Conservation (phyloP, 768 basidiomycete species). For the Austroboletus eburneus region DNA sequence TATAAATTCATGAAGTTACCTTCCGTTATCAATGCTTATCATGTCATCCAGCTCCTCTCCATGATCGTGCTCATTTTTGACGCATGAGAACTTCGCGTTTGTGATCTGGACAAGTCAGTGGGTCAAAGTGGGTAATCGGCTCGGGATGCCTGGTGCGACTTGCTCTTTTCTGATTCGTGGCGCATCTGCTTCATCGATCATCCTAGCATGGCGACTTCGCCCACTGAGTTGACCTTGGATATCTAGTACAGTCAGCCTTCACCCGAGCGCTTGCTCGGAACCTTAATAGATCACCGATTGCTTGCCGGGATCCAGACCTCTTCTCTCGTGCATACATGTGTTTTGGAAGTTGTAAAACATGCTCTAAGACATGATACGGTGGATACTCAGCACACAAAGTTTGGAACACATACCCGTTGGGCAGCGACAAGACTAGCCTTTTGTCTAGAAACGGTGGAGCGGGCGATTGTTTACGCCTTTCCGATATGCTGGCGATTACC, state of each 20-base stretch:
- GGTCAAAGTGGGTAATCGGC: constrained; percentile 78
- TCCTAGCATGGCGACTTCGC: too few species aligned
- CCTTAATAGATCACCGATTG: too few species aligned
- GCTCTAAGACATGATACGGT: constrained; percentile 20
- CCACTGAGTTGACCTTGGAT: too few species aligned
- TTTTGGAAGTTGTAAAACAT: constrained; percentile 10
- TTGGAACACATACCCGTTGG: constrained; percentile 64
- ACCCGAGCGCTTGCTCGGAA: too few species aligned
- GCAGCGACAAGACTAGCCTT: constrained; percentile 99
- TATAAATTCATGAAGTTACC: too few species aligned
- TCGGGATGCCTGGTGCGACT: constrained; percentile 44
- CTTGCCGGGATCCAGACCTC: too few species aligned
- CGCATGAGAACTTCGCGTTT: constrained; percentile 80
- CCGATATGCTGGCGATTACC: constrained; percentile 99
- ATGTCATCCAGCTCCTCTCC: too few species aligned
- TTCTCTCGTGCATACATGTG: constrained; percentile 5
- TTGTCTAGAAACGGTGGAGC: constrained; percentile 97
- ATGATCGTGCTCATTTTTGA: constrained; percentile 98
- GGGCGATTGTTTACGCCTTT: constrained; percentile 95
- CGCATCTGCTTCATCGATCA: neutral
- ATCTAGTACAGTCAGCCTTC: neutral
- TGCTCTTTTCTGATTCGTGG: neutral
- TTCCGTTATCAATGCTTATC: too few species aligned
- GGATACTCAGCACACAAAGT: constrained; percentile 1
- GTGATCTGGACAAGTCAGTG: constrained; percentile 71